Conservation (phyloP, 225 moss, liverwort and hornwort species). For the Climacium dendroides region DNA sequence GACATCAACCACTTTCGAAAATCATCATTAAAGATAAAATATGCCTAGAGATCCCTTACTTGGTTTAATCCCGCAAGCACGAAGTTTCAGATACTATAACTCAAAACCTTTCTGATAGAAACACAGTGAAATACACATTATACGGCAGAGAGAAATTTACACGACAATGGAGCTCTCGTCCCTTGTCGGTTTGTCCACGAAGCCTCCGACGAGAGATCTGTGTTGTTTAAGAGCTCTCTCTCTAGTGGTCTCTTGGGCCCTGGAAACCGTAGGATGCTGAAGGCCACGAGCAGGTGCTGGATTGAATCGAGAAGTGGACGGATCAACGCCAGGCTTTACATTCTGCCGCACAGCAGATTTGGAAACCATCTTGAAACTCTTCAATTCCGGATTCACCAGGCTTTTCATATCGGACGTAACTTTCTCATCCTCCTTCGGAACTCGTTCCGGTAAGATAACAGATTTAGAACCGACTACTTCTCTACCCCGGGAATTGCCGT, state of each 20-base stretch:
- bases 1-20: background rate
- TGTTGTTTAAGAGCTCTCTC: background rate
- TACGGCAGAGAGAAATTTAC: background rate
- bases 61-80: background rate
- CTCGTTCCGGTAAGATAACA: background rate
- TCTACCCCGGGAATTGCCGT: background rate
- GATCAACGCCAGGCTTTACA: background rate
- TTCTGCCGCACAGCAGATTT: constrained; percentile 1
- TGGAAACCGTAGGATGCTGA: background rate
- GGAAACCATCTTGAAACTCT: constrained; percentile 12
- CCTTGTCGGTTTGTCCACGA: background rate
- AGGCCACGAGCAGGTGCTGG: background rate
- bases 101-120: background rate
- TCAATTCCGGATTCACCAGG: constrained; percentile 5
- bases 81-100: background rate
- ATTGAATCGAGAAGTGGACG: background rate
- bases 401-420: background rate
- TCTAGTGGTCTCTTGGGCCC: background rate
- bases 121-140: background rate
- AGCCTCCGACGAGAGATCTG: background rate
- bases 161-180: background rate
- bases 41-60: too few relatives aligned
- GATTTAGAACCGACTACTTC: background rate
- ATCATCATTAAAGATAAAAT: background rate
- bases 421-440: background rate